These are phyloP conservation scores for Boletus vinaceobasis DNA, from an alignment of 768 basidiomycete genomes.

Conservation along the genomic window DNA sequence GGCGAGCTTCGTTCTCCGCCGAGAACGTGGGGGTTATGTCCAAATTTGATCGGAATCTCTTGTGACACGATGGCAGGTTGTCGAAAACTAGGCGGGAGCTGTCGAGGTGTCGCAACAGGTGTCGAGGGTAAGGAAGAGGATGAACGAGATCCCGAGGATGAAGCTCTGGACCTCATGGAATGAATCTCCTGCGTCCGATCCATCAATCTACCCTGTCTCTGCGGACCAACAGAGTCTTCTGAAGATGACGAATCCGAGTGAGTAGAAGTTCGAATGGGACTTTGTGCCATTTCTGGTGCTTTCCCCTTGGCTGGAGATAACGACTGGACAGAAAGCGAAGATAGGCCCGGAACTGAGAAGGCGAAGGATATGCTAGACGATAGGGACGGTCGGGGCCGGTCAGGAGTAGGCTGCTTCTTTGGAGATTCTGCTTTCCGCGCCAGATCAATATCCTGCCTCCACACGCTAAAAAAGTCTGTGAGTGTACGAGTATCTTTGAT, in stretches of 20 bases:
- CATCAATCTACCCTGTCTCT: slow-evolving; percentile 4
- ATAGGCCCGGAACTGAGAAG: slow-evolving; percentile 44
- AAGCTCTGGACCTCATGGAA: slow-evolving; percentile 19
- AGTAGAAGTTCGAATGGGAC: not conserved
- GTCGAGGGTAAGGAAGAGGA: slow-evolving; percentile 28
- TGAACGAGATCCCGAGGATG: slow-evolving; percentile 23
- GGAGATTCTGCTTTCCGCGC: slow-evolving; percentile 37
- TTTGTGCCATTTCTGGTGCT: not conserved
- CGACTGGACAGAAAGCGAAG: slow-evolving; percentile 7
- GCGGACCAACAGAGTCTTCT: slow-evolving; percentile 12
- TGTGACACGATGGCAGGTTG: slow-evolving; percentile 24
- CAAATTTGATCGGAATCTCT: slow-evolving; percentile 24
- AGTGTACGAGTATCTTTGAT: slow-evolving; percentile 55
- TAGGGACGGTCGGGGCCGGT: slow-evolving; percentile 41
- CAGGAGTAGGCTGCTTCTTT: slow-evolving; percentile 17
- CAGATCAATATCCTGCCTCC: slow-evolving; percentile 69
- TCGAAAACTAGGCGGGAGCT: slow-evolving; percentile 13
- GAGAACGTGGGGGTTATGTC: slow-evolving; percentile 25
- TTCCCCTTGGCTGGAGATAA: slow-evolving; percentile 15
- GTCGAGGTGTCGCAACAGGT: slow-evolving; percentile 15
- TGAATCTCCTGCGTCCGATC: slow-evolving; percentile 1
- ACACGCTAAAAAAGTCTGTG: slow-evolving; percentile 76
- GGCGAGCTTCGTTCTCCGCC: slow-evolving; percentile 16
- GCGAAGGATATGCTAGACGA: slow-evolving; percentile 54
- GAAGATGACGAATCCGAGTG: slow-evolving; percentile 28